Percentiles rank a stretch among this genome's conserved stretches.
phyloP scores from a whole-genome alignment of 2,329 filamentous ascomycete species.

The Botryosphaeria dothidea region DNA sequence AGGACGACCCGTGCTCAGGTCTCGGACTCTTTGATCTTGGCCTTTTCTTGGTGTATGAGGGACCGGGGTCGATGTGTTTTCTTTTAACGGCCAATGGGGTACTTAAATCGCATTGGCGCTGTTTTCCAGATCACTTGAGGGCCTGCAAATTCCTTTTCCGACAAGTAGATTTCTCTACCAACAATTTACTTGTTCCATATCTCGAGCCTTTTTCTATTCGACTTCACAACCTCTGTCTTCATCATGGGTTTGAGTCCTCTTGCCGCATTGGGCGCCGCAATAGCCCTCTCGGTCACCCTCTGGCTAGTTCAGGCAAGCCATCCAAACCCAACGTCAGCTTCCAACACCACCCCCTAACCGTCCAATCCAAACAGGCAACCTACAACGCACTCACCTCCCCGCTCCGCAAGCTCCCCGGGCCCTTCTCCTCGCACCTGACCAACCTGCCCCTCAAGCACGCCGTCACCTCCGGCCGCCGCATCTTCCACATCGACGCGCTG shows the following conservation, averaged over 20 bases:
- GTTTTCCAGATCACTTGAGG: too few relatives aligned
- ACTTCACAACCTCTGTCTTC: background rate
- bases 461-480: conserved; percentile 38
- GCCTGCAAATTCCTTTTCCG: background rate
- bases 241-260: background rate
- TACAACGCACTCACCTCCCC: conserved; percentile 30
- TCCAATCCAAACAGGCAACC: conserved; percentile 24
- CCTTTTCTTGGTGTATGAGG: too few relatives aligned
- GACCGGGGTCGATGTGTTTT: too few relatives aligned
- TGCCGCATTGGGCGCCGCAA: background rate
- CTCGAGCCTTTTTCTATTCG: background rate
- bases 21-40: too few relatives aligned
- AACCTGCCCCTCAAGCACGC: conserved; percentile 39
- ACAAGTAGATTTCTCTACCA: background rate
- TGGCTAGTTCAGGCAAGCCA: background rate
- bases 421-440: conserved; percentile 35
- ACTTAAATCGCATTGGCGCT: too few relatives aligned
- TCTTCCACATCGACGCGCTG: conserved; percentile 41
- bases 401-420: conserved; percentile 31
- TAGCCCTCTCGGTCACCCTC: background rate
- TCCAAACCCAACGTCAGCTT: too few relatives aligned
- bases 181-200: background rate
- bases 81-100: too few relatives aligned
- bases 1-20: too few relatives aligned
- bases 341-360: too few relatives aligned